Evolutionary conservation across 805 yeast genomes (phyloP).

Genomic region (Candida andamanensis): DNA sequence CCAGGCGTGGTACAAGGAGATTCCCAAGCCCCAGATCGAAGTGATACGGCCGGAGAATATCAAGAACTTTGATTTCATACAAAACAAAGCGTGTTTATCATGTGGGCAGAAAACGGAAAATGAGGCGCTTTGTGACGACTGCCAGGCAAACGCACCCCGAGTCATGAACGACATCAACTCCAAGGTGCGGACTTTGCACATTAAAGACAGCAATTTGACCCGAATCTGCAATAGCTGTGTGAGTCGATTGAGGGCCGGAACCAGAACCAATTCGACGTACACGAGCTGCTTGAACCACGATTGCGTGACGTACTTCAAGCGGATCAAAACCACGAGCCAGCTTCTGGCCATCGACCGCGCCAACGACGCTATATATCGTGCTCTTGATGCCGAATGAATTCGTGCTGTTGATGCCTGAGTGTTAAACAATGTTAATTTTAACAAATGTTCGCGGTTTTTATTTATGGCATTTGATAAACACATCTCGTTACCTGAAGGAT

Average conservation of each 20-base stretch:
- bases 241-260: neutral
- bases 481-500: constrained; percentile 54
- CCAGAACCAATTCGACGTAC: no score
- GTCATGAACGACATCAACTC: constrained; percentile 2
- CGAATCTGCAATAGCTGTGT: constrained; percentile 8
- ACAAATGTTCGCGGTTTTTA: no score
- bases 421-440: no score
- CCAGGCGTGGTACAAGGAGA: constrained; percentile 64
- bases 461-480: constrained; percentile 9
- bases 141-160: constrained; percentile 1
- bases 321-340: constrained; percentile 8
- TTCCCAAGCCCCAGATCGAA: constrained; percentile 39
- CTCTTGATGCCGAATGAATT: no score
- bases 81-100: constrained; percentile 18
- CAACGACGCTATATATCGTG: no score
- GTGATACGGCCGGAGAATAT: neutral
- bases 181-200: constrained; percentile 3
- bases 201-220: neutral
- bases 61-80: constrained; percentile 9
- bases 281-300: constrained; percentile 12
- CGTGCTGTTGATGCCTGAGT: no score
- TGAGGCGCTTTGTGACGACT: constrained; percentile 4
- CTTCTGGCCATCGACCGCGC: no score
- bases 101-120: constrained; percentile 18
- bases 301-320: constrained; percentile 9